Evolutionary conservation across 1,284 basidiomycete species (phyloP), one percentile per base, ranked within the genome.

Genomic region (Papiliotrema laurentii): DNA sequence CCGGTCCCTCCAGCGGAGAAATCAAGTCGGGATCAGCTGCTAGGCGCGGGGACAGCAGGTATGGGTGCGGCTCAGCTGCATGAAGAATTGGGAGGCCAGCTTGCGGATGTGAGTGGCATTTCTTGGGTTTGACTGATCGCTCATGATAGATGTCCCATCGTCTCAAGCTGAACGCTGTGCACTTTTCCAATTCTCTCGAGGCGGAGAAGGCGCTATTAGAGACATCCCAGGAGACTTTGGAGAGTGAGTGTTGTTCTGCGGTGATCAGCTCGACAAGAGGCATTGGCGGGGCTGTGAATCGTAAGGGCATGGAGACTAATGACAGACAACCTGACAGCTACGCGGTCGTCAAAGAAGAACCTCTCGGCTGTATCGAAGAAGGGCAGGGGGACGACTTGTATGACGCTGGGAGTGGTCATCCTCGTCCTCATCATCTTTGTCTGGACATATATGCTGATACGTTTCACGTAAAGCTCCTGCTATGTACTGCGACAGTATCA

Each of bases 391-490:
- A 75, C 73, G 38, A 75, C 74, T 4, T 75, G 72, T 56, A 54
- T 75, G 56, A 72, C 68, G 5, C 45, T 75, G 1, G 67, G 67
- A 1, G 58, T 71, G 4, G 59, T 72, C 22, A 19, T 70, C 3
- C 49, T 68, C 1, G 74, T 75, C 6, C 52, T 72, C 28, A 47
- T 75, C 19, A 52, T 69, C 25, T 75, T 72, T 51, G 51, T 73
- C 14, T 75, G 74, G 74, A 75, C 72, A 9, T 73, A 72, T 53
- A 58, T 74, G 57, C 60, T 75, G 38, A 75, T 75, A 43, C 64
- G 72, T 10, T 69, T 75, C 50, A 72, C 72, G 2, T 74, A 54
- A 56, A 19, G 9, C 7, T 13, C 13, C 18, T 9, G 7, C 7
- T 14, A n/a, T n/a, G n/a, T n/a, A n/a, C n/a, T n/a, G 30, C 30